Conservation (phyloP, 495 filamentous ascomycete genomes). For the Emericellopsis terricola region DNA sequence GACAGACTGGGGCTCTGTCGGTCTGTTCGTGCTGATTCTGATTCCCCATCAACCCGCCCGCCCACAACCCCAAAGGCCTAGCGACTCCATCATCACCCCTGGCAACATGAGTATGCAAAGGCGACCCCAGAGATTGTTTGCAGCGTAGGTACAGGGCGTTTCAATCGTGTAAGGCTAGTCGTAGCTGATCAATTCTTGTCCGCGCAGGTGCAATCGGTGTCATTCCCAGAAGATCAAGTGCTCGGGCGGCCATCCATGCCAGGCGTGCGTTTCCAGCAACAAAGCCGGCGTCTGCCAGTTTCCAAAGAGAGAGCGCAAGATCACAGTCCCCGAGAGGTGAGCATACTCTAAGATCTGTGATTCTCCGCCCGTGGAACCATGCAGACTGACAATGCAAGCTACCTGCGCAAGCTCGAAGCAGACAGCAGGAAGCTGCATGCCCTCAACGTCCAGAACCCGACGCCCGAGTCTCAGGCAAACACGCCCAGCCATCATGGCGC, state of each 20-base stretch:
- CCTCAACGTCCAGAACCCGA: neutral
- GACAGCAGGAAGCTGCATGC: neutral
- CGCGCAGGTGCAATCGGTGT: neutral
- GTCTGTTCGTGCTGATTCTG: too few species aligned
- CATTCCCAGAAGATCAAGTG: neutral
- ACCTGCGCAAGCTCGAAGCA: neutral
- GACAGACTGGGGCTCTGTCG: too few species aligned
- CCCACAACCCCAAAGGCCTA: too few species aligned
- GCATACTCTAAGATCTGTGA: too few species aligned
- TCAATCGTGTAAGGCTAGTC: too few species aligned
- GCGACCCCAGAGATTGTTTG: neutral
- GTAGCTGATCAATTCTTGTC: too few species aligned
- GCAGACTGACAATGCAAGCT: neutral
- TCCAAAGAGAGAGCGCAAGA: neutral
- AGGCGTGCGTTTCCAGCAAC: neutral
- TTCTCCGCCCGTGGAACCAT: too few species aligned
- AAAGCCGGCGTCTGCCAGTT: neutral
- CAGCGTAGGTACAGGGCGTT: too few species aligned
- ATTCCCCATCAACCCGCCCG: too few species aligned
- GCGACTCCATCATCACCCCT: too few species aligned
- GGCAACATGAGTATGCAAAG: too few species aligned
- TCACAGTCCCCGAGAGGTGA: neutral
- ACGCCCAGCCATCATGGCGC: neutral
- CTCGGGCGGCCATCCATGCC: neutral
- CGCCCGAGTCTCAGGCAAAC: neutral